Percentiles rank a stretch among this genome's conserved stretches.
Conservation (phyloP, 805 yeast genomes). For the Ogataea philodendri region DNA sequence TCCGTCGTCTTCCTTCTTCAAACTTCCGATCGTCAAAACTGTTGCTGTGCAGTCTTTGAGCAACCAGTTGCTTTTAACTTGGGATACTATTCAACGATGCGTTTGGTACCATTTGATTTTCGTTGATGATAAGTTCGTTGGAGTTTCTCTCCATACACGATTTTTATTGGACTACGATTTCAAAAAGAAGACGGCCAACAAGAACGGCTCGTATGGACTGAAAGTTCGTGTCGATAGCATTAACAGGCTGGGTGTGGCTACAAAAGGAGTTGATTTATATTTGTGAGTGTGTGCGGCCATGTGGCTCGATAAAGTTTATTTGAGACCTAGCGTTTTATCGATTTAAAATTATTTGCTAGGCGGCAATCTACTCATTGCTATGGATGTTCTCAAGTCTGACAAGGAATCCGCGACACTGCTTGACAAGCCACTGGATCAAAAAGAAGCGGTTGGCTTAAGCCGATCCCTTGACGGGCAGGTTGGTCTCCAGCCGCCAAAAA, state of each 20-base stretch:
- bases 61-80: conserved; percentile 16
- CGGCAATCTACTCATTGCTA: too few relatives aligned
- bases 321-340: too few relatives aligned
- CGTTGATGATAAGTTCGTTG: conserved; percentile 31
- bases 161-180: conserved; percentile 10
- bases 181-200: neutral
- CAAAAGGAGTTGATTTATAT: conserved; percentile 12
- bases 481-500: too few relatives aligned
- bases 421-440: too few relatives aligned
- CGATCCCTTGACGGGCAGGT: too few relatives aligned
- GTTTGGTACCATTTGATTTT: conserved; percentile 33
- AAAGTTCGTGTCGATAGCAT: conserved; percentile 28
- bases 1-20: conserved; percentile 23
- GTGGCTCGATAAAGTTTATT: too few relatives aligned
- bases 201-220: conserved; percentile 2
- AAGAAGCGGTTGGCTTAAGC: too few relatives aligned
- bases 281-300: neutral
- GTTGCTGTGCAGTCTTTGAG: conserved; percentile 1
- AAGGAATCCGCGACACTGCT: too few relatives aligned
- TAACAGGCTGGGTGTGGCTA: conserved; percentile 22
- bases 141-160: conserved; percentile 20
- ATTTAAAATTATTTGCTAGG: too few relatives aligned
- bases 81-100: conserved; percentile 20
- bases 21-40: conserved; percentile 6
- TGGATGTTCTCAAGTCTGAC: neutral